phyloP scores from a whole-genome alignment of 768 basidiomycete genomes.

The Lentinula guzmanii region DNA sequence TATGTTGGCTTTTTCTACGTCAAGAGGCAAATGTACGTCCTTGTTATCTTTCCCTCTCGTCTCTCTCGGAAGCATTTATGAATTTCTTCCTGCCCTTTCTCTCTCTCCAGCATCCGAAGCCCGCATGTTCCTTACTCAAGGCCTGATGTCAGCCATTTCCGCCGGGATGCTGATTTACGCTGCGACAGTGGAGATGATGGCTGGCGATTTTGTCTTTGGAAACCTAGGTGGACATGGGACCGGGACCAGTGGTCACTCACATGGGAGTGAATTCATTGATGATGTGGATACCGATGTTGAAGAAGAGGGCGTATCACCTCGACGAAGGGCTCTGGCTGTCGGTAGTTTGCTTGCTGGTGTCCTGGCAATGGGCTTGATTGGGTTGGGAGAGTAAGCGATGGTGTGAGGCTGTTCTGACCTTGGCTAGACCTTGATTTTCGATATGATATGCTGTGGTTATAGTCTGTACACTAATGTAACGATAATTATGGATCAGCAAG shows the following conservation, averaged over 20 bases:
- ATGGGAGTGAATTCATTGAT: conserved; percentile 9
- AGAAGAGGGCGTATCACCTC: conserved; percentile 13
- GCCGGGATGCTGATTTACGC: conserved; percentile 84
- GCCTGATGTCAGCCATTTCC: conserved; percentile 75
- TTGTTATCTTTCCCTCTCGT: conserved; percentile 1
- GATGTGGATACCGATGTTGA: conserved; percentile 9
- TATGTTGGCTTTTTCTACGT: conserved; percentile 36
- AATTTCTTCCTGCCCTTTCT: neutral
- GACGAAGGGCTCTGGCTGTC: conserved; percentile 51
- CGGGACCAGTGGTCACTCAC: conserved; percentile 17
- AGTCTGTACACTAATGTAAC: neutral
- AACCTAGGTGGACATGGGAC: conserved; percentile 40
- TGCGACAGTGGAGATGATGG: conserved; percentile 82
- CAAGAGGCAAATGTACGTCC: conserved; percentile 19
- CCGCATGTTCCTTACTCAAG: conserved; percentile 53
- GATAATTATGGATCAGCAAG: too few relatives aligned
- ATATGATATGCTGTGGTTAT: neutral
- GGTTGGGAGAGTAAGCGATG: conserved; percentile 30
- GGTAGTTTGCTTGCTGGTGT: conserved; percentile 58
- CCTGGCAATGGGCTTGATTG: conserved; percentile 56
- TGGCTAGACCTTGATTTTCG: too few relatives aligned
- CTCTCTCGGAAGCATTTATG: neutral
- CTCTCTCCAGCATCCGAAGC: conserved; percentile 19
- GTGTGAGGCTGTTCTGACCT: neutral
- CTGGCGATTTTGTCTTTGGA: conserved; percentile 79